Conservation (phyloP, 2,329 filamentous ascomycete species). For the Xylaria sp. region DNA sequence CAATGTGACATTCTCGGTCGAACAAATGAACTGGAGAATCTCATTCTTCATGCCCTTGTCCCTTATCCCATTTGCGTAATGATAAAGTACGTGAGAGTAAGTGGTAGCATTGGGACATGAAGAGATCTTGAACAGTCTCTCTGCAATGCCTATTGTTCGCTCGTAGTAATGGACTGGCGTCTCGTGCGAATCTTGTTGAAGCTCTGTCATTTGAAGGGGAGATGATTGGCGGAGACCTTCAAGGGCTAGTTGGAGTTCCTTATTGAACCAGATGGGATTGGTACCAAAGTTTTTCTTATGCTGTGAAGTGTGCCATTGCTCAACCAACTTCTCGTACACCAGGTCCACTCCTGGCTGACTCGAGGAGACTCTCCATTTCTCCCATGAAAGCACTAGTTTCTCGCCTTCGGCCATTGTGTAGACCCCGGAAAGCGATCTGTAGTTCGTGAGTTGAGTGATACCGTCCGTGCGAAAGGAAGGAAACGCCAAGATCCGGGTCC, state of each 20-base stretch:
- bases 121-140: constrained; percentile 32
- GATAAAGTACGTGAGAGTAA: constrained; percentile 24
- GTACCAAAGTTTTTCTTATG: constrained; percentile 36
- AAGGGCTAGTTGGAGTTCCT: constrained; percentile 45
- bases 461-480: constrained; percentile 42
- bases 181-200: constrained; percentile 52
- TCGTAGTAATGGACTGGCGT: constrained; percentile 44
- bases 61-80: constrained; percentile 51
- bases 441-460: constrained; percentile 25
- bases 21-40: constrained; percentile 35
- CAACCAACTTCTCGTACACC: constrained; percentile 34
- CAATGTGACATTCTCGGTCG: constrained; percentile 31
- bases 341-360: constrained; percentile 34
- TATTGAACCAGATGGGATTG: constrained; percentile 48
- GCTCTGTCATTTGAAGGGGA: constrained; percentile 47
- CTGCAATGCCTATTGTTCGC: constrained; percentile 38
- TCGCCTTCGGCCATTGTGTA: constrained; percentile 54
- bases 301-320: constrained; percentile 44
- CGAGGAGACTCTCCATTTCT: constrained; percentile 28
- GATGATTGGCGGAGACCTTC: constrained; percentile 48
- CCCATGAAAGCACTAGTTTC: constrained; percentile 44
- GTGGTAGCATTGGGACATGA: constrained; percentile 15
- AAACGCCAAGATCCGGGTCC: constrained; percentile 40
- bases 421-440: constrained; percentile 50
- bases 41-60: constrained; percentile 41